Conservation (phyloP, 106 monocot genomes). For the Cymbidium sinense region DNA sequence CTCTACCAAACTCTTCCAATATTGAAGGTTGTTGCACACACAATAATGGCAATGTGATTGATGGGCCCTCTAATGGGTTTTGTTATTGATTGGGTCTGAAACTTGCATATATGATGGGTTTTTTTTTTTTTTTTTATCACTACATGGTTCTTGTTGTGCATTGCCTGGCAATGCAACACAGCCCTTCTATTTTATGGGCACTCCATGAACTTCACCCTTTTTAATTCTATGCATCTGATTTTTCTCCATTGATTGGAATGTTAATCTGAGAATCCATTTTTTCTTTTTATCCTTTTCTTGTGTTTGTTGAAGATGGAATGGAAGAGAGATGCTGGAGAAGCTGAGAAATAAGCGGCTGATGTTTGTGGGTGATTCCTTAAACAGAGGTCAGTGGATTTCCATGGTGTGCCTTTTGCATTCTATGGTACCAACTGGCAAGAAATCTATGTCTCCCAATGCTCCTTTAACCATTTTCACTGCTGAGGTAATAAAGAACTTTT, state of each 20-base stretch:
- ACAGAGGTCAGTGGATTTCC: slow-evolving; percentile 86
- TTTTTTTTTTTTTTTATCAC: background rate
- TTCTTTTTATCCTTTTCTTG: slow-evolving; percentile 4
- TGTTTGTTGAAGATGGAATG: slow-evolving; percentile 67
- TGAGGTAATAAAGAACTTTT: slow-evolving; percentile 28
- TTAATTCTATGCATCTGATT: background rate
- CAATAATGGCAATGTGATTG: too few relatives aligned
- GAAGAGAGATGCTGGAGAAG: slow-evolving; percentile 68
- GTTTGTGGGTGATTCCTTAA: slow-evolving; percentile 83
- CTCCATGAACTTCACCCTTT: background rate
- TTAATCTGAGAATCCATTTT: background rate
- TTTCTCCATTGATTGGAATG: slow-evolving; percentile 1
- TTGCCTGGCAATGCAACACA: background rate
- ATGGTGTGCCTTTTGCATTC: slow-evolving; percentile 81
- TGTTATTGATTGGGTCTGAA: background rate
- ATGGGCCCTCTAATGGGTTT: too few relatives aligned
- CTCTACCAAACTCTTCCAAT: too few relatives aligned
- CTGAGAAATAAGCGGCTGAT: slow-evolving; percentile 72
- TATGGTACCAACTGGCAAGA: slow-evolving; percentile 54
- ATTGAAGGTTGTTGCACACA: too few relatives aligned
- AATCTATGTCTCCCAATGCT: slow-evolving; percentile 75
- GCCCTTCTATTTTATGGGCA: background rate
- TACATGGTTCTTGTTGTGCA: too few relatives aligned
- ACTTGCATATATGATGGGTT: background rate
- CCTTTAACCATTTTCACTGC: slow-evolving; percentile 61